phyloP scores from a whole-genome alignment of 495 filamentous ascomycete genomes.

The Talaromyces ruber region DNA sequence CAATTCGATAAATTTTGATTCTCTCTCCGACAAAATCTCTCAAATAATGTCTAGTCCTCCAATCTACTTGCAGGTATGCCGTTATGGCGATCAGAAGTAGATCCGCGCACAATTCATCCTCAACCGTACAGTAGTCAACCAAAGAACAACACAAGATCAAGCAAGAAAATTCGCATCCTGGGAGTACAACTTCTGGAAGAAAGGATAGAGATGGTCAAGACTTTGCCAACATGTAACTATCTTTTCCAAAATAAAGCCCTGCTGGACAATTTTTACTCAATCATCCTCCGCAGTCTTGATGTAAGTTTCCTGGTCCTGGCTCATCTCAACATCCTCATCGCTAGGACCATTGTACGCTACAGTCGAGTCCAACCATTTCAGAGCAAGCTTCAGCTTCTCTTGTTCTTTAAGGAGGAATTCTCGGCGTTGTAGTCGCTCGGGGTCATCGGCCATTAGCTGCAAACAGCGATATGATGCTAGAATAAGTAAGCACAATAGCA shows the following conservation, averaged over 20 bases:
- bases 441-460: slow-evolving; percentile 42
- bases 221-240: no score
- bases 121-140: neutral
- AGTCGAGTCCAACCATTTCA: slow-evolving; percentile 23
- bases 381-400: slow-evolving; percentile 35
- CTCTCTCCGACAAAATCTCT: neutral
- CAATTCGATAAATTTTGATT: neutral
- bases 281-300: neutral
- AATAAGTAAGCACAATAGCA: slow-evolving; percentile 2
- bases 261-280: neutral
- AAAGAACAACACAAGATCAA: neutral
- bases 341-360: neutral
- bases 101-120: neutral
- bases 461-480: slow-evolving; percentile 29
- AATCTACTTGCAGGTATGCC: neutral
- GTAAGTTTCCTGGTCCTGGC: neutral
- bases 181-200: no score
- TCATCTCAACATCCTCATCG: neutral
- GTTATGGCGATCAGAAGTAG: neutral
- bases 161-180: neutral
- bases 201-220: no score
- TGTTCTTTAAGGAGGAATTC: slow-evolving; percentile 29
- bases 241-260: neutral
- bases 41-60: neutral
- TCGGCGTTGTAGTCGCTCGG: slow-evolving; percentile 31